Conservation (phyloP, 306 rosid species). For the Alnus rubra region DNA sequence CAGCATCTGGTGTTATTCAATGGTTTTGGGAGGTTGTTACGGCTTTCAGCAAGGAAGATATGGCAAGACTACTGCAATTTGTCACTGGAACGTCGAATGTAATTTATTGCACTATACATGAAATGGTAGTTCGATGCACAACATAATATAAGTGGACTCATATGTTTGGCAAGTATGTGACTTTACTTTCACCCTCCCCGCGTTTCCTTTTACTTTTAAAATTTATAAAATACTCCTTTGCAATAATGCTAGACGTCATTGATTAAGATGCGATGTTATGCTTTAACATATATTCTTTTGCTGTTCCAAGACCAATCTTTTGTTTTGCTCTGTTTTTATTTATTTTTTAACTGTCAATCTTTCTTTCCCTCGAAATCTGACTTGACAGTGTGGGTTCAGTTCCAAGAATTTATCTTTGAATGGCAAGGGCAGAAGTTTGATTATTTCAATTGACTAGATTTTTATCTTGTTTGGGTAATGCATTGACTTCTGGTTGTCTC, state of each 20-base stretch:
- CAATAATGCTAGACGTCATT: not conserved
- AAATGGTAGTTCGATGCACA: conserved; percentile 2
- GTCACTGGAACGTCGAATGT: conserved; percentile 99
- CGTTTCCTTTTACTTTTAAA: not conserved
- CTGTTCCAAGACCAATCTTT: not conserved
- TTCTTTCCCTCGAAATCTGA: not conserved
- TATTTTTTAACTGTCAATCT: not conserved
- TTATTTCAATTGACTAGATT: not conserved
- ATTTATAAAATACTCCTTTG: not conserved
- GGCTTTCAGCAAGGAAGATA: conserved; percentile 91
- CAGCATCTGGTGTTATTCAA: conserved; percentile 84
- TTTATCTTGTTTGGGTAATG: not conserved
- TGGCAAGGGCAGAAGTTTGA: not conserved
- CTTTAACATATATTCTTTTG: not conserved
- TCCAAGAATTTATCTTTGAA: not conserved
- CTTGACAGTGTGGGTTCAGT: not conserved
- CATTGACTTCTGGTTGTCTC: not conserved
- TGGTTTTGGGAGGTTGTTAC: conserved; percentile 99
- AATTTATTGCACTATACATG: conserved; percentile 20
- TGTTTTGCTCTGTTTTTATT: not conserved
- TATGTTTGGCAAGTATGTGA: not conserved
- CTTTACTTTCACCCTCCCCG: not conserved
- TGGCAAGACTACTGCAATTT: conserved; percentile 97
- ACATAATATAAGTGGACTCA: not conserved
- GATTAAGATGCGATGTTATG: not conserved